Evolutionary conservation across 164 flowering plant genomes (phyloP), one percentile per base, ranked within the genome.

Genomic region (Stephania japonica): DNA sequence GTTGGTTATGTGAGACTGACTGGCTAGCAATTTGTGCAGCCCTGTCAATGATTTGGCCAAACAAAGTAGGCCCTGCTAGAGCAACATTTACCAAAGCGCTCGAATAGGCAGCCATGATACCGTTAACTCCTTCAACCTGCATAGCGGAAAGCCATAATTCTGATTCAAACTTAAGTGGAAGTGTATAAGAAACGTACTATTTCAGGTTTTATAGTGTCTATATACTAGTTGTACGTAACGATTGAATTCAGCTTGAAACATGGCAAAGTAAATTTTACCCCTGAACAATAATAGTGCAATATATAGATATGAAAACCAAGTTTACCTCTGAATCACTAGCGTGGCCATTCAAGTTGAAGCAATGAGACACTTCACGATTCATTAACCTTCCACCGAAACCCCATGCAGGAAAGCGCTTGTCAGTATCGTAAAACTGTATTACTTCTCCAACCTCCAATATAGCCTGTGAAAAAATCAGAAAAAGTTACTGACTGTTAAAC

Each of bases 61-160:
- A 95, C 50, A 95, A 80, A 64, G 99, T 95, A 2, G 98, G 99
- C 69, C 99, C 99, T 6, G 97, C 82, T 38, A 95, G 89, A 56
- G 87, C 11, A 74, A 91, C 84, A 77, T 80, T 87, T 61, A 73
- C 87, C 24, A 95, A 73, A 53, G 97, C 92, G 79, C 79, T 79
- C 53, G 91, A 62, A 81, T 95, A 95, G 42, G 97, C 90, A 73
- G 84, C 76, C 94, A 95, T 87, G 72, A 95, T 90, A 62, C 97
- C 98, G 73, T 80, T 80, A 24, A 93, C 87, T 65, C 97, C 99
- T 72, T 80, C 89, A 63, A 91, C 99, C 99, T 95, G 83, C 62
- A 27, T 67, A 56, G 44, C 43, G 24, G 72, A 27, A 25, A 32
- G 63, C 56, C 24, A 27, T 47, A 67, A 38, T 2, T 67, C 47